A percentile compares a stretch with the other conserved stretches of the same genome.
phyloP scores from a whole-genome alignment of 305 asterid genomes.

The Striga hermonthica region DNA sequence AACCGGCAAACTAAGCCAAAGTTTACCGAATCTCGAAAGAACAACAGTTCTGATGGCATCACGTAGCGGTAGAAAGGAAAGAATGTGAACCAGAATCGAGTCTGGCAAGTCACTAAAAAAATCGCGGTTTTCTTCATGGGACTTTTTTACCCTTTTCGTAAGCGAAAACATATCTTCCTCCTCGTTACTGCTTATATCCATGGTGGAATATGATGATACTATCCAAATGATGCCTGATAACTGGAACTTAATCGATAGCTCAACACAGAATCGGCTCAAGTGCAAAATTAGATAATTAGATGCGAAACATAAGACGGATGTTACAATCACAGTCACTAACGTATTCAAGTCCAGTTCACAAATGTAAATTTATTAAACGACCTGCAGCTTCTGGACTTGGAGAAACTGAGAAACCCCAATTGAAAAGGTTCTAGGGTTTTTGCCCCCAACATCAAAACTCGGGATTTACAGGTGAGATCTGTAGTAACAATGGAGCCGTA shows the following conservation, averaged over 20 bases:
- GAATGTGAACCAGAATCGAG: constrained; percentile 20
- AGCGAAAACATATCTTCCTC: background rate
- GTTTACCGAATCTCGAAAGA: constrained; percentile 22
- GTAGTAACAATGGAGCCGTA: too few species aligned
- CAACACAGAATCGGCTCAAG: background rate
- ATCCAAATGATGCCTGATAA: background rate
- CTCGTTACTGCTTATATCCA: background rate
- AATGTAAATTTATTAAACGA: too few species aligned
- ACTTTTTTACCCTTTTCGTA: background rate
- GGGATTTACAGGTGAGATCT: too few species aligned
- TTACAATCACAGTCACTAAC: too few species aligned
- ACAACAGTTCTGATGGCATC: constrained; percentile 15
- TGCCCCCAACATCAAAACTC: too few species aligned
- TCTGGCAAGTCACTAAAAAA: constrained; percentile 25
- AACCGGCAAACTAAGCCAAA: constrained; percentile 22
- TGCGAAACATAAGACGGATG: background rate
- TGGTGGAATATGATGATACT: background rate
- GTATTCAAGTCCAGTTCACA: too few species aligned
- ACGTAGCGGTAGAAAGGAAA: constrained; percentile 22
- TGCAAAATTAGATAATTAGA: background rate
- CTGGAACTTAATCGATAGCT: background rate
- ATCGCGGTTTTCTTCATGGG: constrained; percentile 16
- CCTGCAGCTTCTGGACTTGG: too few species aligned
- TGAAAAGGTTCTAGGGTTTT: too few species aligned
- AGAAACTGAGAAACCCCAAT: too few species aligned